Base-by-base conservation (phyloP, 2,329 filamentous ascomycete species). In the Aureobasidium leucospermi region DNA sequence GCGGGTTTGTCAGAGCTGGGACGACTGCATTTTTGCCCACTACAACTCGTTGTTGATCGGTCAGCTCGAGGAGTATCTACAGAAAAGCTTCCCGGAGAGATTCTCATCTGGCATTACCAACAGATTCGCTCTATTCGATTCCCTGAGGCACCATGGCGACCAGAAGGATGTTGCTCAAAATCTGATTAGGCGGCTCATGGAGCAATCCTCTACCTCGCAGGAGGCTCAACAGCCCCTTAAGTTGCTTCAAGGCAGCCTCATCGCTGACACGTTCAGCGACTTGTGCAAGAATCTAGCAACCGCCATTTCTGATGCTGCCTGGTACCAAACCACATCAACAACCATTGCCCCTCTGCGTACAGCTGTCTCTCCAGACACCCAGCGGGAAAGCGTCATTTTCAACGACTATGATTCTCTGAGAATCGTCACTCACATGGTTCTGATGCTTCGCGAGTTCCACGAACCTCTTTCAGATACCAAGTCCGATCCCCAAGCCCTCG, bases 1-100 rank as follows among this genome's bases (percentile, higher is more conserved):
- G 68, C 83, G 84, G 64, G 85, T 93, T 41, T 91, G 89, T 69
- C 80, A 82, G 53, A 85, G 81, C 23, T 95, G 91, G 87, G 90
- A 96, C 65, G 93, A 97, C 68, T 85, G 87, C 66, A 79, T 96
- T 16, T 96, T 94, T 71, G 86, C 87, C 38, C 85, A 92, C 70
- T 94, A 94, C 77, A 96, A 95, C 68, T 86, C 89, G n/a, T 77
- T 93, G 5, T 75, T 96, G 9, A 82, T 92, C 58, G 84, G 85
- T 2, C 87, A 93, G 66, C 93, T 96, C 69, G 88, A 93, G 65
- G 76, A 78, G 3, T 95, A 88, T 68, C 75, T 89, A 59, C 74
- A 83, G 62, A 75, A 75, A 23, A 76, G 80, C 63, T 80, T 81
- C 65, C 76, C 83, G 10, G 73, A 81, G 16, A 79, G 80, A 36